Base-by-base conservation (phyloP, 129 eudicot species). In the Flaveria trinervia region DNA sequence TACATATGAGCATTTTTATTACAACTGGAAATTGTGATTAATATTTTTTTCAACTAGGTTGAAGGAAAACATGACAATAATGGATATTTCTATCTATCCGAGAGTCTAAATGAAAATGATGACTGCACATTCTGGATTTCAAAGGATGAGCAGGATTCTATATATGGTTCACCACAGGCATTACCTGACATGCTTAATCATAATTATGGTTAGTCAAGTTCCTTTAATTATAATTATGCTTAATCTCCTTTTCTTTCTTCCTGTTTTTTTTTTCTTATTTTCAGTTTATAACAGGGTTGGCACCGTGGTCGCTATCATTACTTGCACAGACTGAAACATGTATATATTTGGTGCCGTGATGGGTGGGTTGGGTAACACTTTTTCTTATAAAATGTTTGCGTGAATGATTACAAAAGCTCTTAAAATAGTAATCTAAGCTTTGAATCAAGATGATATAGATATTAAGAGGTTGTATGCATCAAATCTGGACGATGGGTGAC, bases 21-120 rank as follows among this genome's bases (percentile, higher is more conserved):
- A 11, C 20, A 48, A 25, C 14, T 44, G 57, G 49, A 11, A 22
- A 23, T 54, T 25, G 61, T 36, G 28, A 20, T 69, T 80, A 76
- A 74, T 68, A 8, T 68, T 74, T 70, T 77, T 59, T 72, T 16
- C 25, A 15, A 64, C 68, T 84, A 95, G 99, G 90, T 95, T 68
- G 94, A 91, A 89, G 90, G 89, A 76, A 92, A 87, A 49, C 90
- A 86, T 71, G 75, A 86, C 60, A 79, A 73, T 56, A 71, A 79
- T 36, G 85, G 88, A 68, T 89, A 84, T 81, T 95, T 86, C 77
- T 95, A 95, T 85, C 80, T 95, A 73, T 86, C 90, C 39, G 97
- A 91, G 84, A 91, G 89, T 83, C 92, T 95, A 66, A 83, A 92
- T 83, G 97, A 87, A 81, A 70, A 84, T 78, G 96, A 91, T 72